Percentiles rank a stretch among this genome's conserved stretches.
These are phyloP conservation scores for Saccharomycopsis sp. DNA, from an alignment of 805 yeast species.

Conservation along the genomic window DNA sequence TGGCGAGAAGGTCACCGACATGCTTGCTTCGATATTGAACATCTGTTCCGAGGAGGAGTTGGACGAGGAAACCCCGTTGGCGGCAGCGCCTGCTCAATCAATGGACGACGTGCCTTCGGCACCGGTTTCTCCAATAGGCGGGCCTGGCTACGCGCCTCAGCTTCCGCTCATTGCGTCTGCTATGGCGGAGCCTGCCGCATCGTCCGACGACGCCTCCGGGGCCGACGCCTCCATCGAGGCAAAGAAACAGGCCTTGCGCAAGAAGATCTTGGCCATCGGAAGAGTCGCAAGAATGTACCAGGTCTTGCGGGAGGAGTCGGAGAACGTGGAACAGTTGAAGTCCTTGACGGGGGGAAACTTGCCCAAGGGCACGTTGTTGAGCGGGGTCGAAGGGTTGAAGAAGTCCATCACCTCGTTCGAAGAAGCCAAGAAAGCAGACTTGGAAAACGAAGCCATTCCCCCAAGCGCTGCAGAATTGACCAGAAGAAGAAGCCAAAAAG, in stretches of 20 bases:
- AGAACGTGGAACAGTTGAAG: constrained; percentile 73
- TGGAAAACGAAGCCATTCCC: constrained; percentile 80
- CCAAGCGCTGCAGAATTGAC: constrained; percentile 57
- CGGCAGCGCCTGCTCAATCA: constrained; percentile 32
- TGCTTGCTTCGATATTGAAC: constrained; percentile 80
- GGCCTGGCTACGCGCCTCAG: constrained; percentile 5
- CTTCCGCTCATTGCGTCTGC: constrained; percentile 6
- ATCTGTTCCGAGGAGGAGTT: constrained; percentile 94
- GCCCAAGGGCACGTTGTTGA: constrained; percentile 78
- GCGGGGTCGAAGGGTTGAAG: constrained; percentile 74
- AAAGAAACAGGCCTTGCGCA: constrained; percentile 52
- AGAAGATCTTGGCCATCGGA: constrained; percentile 93
- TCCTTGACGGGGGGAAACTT: constrained; percentile 61
- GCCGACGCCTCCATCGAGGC: constrained; percentile 24
- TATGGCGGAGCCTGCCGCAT: constrained; percentile 10
- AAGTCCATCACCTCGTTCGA: constrained; percentile 64
- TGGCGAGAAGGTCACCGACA: constrained; percentile 92
- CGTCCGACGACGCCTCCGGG: constrained; percentile 13
- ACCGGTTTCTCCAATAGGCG: constrained; percentile 15
- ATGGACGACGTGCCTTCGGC: constrained; percentile 23
- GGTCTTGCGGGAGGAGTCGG: constrained; percentile 80
- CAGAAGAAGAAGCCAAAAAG: constrained; percentile 37
- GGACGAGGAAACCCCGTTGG: constrained; percentile 58
- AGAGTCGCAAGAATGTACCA: constrained; percentile 88
- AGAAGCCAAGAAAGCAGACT: constrained; percentile 74